Evolutionary conservation across 257 asterid species (phyloP).

Genomic region (Coffea canephora): DNA sequence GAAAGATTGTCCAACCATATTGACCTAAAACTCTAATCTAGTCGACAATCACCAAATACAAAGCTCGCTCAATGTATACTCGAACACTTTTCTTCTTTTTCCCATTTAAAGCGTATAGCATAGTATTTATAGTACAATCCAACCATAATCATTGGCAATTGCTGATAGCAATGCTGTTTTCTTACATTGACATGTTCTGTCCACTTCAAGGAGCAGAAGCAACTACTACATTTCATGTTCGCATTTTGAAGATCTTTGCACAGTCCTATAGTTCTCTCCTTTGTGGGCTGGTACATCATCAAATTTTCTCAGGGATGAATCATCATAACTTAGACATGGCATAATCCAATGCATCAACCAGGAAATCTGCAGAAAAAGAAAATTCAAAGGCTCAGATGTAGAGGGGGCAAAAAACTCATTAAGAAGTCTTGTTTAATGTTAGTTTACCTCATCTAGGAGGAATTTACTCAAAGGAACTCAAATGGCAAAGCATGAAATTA

Average conservation of each 20-base stretch:
- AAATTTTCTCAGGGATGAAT: conserved; percentile 3
- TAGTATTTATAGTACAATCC: not conserved
- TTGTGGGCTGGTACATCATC: not conserved
- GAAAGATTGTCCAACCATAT: too few species aligned
- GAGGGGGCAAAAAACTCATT: not conserved
- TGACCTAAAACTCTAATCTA: not conserved
- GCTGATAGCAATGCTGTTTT: not conserved
- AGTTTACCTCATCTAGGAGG: not conserved
- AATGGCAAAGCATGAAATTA: conserved; percentile 22
- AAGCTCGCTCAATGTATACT: not conserved
- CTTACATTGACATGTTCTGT: not conserved
- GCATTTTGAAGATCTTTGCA: not conserved
- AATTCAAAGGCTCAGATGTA: not conserved
- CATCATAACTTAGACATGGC: conserved; percentile 70
- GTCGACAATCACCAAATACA: not conserved
- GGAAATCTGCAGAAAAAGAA: conserved; percentile 59
- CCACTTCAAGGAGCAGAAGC: not conserved
- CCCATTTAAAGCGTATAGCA: too few species aligned
- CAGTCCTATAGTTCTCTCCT: not conserved
- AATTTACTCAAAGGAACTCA: not conserved
- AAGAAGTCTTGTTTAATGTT: not conserved
- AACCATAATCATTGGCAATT: not conserved
- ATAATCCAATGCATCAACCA: conserved; percentile 84
- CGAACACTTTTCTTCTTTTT: not conserved
- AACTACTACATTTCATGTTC: not conserved